phyloP scores from a whole-genome alignment of 2,329 filamentous ascomycete genomes.

The Magnaporthiopsis poae region DNA sequence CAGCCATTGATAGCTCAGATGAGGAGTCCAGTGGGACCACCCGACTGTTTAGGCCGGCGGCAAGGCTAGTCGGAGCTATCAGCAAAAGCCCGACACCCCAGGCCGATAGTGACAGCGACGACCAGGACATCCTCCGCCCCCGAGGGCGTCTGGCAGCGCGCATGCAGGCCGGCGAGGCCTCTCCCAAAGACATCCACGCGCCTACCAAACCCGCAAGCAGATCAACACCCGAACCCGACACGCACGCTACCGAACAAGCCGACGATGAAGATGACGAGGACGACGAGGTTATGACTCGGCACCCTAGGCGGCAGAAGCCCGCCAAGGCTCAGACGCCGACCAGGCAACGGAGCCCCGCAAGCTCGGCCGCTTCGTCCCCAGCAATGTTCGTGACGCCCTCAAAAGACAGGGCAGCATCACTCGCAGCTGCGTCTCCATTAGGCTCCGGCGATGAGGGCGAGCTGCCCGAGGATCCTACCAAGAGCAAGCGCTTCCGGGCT shows the following conservation, averaged over 20 bases:
- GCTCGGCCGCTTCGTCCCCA: conserved; percentile 27
- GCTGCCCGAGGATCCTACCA: conserved; percentile 31
- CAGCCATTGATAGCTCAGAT: conserved; percentile 17
- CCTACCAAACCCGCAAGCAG: conserved; percentile 16
- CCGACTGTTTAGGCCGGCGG: background rate
- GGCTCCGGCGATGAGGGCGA: conserved; percentile 37
- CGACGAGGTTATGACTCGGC: conserved; percentile 18
- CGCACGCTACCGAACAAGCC: conserved; percentile 12
- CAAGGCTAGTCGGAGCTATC: conserved; percentile 11
- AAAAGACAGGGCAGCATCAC: conserved; percentile 20
- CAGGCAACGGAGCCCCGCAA: conserved; percentile 10
- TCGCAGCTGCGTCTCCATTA: conserved; percentile 16
- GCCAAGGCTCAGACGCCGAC: conserved; percentile 21
- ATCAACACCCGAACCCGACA: conserved; percentile 16
- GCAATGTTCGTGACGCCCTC: conserved; percentile 49
- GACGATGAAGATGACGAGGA: conserved; percentile 19
- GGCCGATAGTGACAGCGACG: conserved; percentile 29
- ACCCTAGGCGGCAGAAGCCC: conserved; percentile 15
- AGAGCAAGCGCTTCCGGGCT: conserved; percentile 56
- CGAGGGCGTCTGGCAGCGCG: conserved; percentile 55
- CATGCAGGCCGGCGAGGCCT: conserved; percentile 36
- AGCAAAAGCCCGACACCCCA: conserved; percentile 1
- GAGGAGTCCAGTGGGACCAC: conserved; percentile 17
- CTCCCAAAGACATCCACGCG: conserved; percentile 19
- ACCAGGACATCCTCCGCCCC: conserved; percentile 44